phyloP scores from a whole-genome alignment of 2,329 filamentous ascomycete species.

The Trichoderma cornu-damae region DNA sequence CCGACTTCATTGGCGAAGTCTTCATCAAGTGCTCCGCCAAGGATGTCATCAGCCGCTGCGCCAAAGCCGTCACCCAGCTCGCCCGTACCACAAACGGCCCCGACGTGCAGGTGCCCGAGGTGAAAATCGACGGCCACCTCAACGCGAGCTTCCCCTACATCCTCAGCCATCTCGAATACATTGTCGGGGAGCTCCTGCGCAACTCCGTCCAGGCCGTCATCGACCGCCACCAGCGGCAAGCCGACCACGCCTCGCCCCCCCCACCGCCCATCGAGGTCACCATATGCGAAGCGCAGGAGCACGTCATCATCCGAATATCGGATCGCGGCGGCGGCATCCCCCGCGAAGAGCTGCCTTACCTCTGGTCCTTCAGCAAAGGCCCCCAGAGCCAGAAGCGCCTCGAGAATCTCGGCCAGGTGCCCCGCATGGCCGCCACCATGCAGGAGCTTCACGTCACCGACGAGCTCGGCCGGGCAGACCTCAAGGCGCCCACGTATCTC shows the following conservation, averaged over 20 bases:
- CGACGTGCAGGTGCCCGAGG: constrained; percentile 67
- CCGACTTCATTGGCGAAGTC: constrained; percentile 92
- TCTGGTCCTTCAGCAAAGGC: constrained; percentile 97
- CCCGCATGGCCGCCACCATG: constrained; percentile 87
- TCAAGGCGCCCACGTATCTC: constrained; percentile 39
- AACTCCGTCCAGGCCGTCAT: constrained; percentile 93
- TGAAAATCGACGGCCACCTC: constrained; percentile 78
- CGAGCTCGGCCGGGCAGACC: constrained; percentile 37
- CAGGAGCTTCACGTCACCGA: constrained; percentile 66
- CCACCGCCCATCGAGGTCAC: constrained; percentile 88
- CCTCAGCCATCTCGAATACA: constrained; percentile 92
- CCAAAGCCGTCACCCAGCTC: constrained; percentile 67
- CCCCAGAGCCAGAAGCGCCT: constrained; percentile 71
- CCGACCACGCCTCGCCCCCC: constrained; percentile 36
- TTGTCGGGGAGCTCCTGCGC: constrained; percentile 87
- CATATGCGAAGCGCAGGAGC: constrained; percentile 87
- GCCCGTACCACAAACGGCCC: constrained; percentile 70
- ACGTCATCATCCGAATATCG: constrained; percentile 93
- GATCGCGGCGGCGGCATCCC: constrained; percentile 93
- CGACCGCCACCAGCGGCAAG: constrained; percentile 52
- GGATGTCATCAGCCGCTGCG: constrained; percentile 82
- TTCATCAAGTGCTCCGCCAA: constrained; percentile 89
- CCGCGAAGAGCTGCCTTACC: constrained; percentile 74
- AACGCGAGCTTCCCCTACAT: constrained; percentile 95
- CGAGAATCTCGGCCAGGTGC: constrained; percentile 80